Percentiles rank a stretch among this genome's conserved stretches.
These are phyloP conservation scores for Neofusicoccum sp. DNA, from an alignment of 2,329 filamentous ascomycete species.

Conservation along the genomic window DNA sequence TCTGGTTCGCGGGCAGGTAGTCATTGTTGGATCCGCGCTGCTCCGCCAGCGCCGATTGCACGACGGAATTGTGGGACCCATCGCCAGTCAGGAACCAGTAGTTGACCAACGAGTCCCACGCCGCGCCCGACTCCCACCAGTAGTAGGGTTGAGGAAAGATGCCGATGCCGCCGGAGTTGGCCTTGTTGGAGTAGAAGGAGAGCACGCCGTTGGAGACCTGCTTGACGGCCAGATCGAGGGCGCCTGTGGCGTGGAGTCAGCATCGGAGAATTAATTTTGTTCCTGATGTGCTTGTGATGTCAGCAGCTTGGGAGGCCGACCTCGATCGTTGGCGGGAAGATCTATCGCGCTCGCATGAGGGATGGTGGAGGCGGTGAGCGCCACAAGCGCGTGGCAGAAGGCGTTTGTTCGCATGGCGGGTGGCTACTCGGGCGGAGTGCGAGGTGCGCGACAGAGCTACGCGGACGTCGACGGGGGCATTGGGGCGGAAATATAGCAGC, in stretches of 20 bases:
- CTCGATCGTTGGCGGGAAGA: not conserved
- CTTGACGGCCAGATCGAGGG: not conserved
- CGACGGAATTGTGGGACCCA: slow-evolving; percentile 40
- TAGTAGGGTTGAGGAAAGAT: slow-evolving; percentile 45
- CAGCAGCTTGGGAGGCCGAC: not conserved
- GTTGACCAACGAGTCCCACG: slow-evolving; percentile 41
- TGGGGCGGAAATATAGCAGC: not conserved
- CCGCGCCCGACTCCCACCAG: slow-evolving; percentile 48
- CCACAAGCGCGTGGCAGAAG: not conserved
- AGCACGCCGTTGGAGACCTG: not conserved
- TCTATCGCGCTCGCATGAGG: not conserved
- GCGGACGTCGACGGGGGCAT: not conserved
- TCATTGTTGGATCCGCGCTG: slow-evolving; percentile 43
- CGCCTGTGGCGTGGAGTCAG: not conserved
- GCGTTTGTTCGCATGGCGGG: not conserved
- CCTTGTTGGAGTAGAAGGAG: not conserved
- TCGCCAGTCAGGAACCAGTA: slow-evolving; percentile 49
- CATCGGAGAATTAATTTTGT: not conserved
- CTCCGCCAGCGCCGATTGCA: slow-evolving; percentile 43
- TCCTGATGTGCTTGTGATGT: not conserved
- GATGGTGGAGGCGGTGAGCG: not conserved
- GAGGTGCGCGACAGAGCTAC: not conserved
- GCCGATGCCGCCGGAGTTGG: slow-evolving; percentile 47
- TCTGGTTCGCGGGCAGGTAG: slow-evolving; percentile 38
- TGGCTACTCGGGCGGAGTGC: not conserved